These are phyloP conservation scores for Syzygium aqueum DNA, from an alignment of 345 rosid species.

Conservation along the genomic window DNA sequence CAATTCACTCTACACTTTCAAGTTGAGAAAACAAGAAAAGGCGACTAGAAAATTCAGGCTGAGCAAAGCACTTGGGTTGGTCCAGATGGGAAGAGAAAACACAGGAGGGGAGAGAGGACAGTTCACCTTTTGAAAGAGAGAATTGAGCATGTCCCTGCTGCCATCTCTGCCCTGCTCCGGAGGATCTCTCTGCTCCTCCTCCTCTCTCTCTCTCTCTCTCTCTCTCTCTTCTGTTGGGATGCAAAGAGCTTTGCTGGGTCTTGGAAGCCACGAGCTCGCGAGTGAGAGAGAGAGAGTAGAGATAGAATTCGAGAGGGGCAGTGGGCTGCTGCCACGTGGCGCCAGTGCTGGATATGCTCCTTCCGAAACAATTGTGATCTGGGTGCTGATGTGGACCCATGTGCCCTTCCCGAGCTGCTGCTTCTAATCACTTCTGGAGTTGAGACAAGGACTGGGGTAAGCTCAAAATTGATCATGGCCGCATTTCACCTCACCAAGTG, in stretches of 20 bases:
- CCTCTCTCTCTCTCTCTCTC: background rate
- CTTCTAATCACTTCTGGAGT: background rate
- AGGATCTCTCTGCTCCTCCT: background rate
- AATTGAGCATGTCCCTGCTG: conserved; percentile 44
- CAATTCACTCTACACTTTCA: background rate
- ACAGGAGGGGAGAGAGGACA: background rate
- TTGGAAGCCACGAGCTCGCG: background rate
- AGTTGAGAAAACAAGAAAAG: background rate
- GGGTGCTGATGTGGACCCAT: background rate
- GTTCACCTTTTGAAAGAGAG: conserved; percentile 49
- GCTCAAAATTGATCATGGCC: background rate
- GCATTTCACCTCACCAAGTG: too few relatives aligned
- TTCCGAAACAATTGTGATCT: background rate
- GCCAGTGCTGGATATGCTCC: conserved; percentile 5
- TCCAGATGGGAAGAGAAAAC: background rate
- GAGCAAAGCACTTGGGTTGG: background rate
- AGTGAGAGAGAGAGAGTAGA: background rate
- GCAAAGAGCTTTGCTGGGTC: background rate
- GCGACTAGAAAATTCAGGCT: background rate
- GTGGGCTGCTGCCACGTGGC: conserved; percentile 59
- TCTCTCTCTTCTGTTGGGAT: background rate
- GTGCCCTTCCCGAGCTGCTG: background rate
- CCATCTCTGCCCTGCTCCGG: conserved; percentile 25
- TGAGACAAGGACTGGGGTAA: background rate
- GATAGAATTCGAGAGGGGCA: conserved; percentile 40